Conservation (phyloP, 2,329 filamentous ascomycete species). For the Coleophoma eucalyptorum region DNA sequence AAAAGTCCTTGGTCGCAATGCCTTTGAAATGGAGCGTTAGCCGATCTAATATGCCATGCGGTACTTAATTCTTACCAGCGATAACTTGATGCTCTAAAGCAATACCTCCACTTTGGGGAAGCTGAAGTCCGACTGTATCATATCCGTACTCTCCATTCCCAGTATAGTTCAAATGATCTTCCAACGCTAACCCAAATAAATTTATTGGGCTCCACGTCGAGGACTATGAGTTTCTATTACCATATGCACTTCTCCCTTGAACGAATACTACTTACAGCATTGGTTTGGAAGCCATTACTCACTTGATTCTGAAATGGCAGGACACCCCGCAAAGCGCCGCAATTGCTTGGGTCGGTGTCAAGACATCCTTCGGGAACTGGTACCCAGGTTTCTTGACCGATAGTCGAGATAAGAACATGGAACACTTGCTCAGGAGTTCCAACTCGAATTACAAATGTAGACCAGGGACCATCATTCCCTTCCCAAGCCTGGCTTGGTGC, state of each 20-base stretch:
- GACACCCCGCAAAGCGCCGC: conserved; percentile 7
- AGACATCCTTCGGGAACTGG: conserved; percentile 9
- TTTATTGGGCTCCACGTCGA: conserved; percentile 31
- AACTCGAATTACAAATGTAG: conserved; percentile 32
- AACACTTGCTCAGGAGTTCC: conserved; percentile 33
- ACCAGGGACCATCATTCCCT: conserved; percentile 33
- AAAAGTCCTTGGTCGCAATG: conserved; percentile 10
- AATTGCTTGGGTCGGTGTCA: conserved; percentile 6
- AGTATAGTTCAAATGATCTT: conserved; percentile 30
- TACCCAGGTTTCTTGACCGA: conserved; percentile 31
- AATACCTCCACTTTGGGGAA: conserved; percentile 17
- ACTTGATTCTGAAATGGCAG: conserved; percentile 4
- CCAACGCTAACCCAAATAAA: conserved; percentile 30
- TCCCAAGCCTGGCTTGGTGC: conserved; percentile 10
- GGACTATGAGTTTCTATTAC: conserved; percentile 11
- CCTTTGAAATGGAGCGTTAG: conserved; percentile 1
- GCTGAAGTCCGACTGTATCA: conserved; percentile 11
- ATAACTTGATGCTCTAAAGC: conserved; percentile 10
- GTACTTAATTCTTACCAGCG: conserved; percentile 12
- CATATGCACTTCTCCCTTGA: no score
- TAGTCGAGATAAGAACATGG: conserved; percentile 32
- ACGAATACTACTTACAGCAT: conserved; percentile 1
- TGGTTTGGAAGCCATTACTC: conserved; percentile 7
- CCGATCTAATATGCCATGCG: neutral
- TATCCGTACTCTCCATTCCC: conserved; percentile 17